Conservation (phyloP, 352 stramenopile genomes). For the Saprolegnia diclina region DNA sequence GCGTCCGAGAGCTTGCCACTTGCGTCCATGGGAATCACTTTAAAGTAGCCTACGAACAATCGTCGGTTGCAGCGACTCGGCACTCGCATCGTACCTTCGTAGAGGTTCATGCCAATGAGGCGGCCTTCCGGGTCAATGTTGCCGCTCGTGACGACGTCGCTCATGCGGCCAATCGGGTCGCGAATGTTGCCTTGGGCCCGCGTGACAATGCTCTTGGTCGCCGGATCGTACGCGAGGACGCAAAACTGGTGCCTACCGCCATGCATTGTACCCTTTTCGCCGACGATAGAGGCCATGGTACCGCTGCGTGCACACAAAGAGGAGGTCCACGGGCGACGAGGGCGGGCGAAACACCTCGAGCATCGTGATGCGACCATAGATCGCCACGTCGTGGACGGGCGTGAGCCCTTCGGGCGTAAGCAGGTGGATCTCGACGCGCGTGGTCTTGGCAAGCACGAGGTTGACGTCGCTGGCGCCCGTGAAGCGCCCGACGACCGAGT, state of each 20-base stretch:
- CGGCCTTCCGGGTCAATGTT: constrained; percentile 84
- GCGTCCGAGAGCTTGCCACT: constrained; percentile 72
- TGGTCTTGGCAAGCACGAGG: constrained; percentile 84
- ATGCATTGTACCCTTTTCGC: neutral
- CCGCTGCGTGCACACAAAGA: constrained; percentile 85
- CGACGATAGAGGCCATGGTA: constrained; percentile 29
- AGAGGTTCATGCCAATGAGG: constrained; percentile 88
- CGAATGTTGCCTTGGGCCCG: constrained; percentile 82
- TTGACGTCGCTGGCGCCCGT: constrained; percentile 84
- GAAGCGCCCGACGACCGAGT: constrained; percentile 89
- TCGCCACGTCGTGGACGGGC: constrained; percentile 75
- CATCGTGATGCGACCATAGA: constrained; percentile 85
- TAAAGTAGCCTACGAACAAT: constrained; percentile 60
- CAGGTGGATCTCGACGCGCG: constrained; percentile 84
- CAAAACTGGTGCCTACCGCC: constrained; percentile 59
- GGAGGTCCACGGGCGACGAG: constrained; percentile 72
- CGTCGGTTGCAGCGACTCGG: neutral
- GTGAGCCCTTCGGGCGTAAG: constrained; percentile 81
- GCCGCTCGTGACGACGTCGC: constrained; percentile 81
- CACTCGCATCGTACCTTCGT: constrained; percentile 48
- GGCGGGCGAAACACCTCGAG: constrained; percentile 78
- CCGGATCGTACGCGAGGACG: constrained; percentile 75
- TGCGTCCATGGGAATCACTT: constrained; percentile 84
- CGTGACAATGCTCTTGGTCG: constrained; percentile 66
- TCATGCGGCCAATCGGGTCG: constrained; percentile 81